Evolutionary conservation across 1,284 basidiomycete species (phyloP), one percentile per base, ranked within the genome.

Genomic region (Amylostereum areolatum): DNA sequence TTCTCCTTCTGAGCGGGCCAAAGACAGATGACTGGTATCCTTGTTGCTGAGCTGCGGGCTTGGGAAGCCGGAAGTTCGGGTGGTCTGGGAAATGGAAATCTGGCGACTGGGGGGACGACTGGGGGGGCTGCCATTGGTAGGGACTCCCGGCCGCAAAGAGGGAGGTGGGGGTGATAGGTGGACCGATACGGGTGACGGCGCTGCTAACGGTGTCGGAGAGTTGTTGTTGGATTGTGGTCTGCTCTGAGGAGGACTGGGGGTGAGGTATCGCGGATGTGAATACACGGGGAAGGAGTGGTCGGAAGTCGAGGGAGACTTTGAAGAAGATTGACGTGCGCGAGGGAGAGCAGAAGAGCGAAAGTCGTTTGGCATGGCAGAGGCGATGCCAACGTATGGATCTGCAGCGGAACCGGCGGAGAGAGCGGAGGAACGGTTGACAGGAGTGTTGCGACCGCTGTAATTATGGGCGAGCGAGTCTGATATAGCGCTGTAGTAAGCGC

Each of bases 1-100:
- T 66, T 95, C 92, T 24, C 82, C 84, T 58, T 82, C 83, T 7
- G 83, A 83, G 2, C 80, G 84, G 1, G 75, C 74, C 11, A 84
- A 69, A 5, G 83, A 85, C 9, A 73, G 69, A 53, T 80, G 78
- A 60, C 79, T 83, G 7, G 46, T 32, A 4, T 48, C 49, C 37
- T 33, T 53, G 12, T 31, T 29, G n/a, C n/a, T 31, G 24, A 53
- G 35, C 36, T n/a, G 52, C 8, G 53, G 49, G n/a, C 42, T 52
- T n/a, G 46, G 43, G 11, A 44, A 52, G 5, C 35, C 48, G 18
- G 52, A 51, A 4, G 55, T 48, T 30, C 28, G 42, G 6, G 51
- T 55, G 24, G 50, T 53, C 31, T 39, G 24, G 27, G 35, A 33
- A 37, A 46, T 10, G 45, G 12, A 44, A 8, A 32, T 7, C 4